Evolutionary conservation across 1,284 basidiomycete genomes (phyloP), one percentile per base, ranked within the genome.

Genomic region (Trametes sp.): DNA sequence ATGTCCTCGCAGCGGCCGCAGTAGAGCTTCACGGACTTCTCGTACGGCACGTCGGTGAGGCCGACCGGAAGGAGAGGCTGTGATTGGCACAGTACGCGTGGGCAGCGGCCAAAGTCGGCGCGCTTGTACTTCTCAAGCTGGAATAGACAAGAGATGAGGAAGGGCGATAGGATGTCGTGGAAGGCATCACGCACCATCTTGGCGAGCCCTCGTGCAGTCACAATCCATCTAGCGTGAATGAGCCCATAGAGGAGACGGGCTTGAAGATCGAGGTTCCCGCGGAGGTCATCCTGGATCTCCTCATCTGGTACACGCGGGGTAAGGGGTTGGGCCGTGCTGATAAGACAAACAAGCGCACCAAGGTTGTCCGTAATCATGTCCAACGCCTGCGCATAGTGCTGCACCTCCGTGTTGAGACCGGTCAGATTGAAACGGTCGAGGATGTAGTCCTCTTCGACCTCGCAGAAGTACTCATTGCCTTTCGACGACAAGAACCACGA

Each of bases 401-500:
- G 88, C 8, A 98, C 95, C 77, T 99, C 97, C 68, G 93, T 93
- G 79, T 98, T 98, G 64, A 98, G 84, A 2, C 98, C 97, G 0
- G 97, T 99, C 59, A 99, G 84, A 78, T 98, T 99, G 87, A 99
- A 98, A 50, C 97, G 87, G 80, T 99, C 97, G 54, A 98, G 85
- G 72, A 99, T 98, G 78, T 98, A 99, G 79, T 98, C 97, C 74
- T 98, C 96, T 75, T 99, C 98, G 68, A 99, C 95, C 81, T 99
- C 96, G 78, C 96, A 98, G 77, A 98, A 99, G 83, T 99, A 99
- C 80, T 99, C 97, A 79, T 94, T 93, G 56, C 92, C 92, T 75
- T 94, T 96, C n/a, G 95, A 97, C 8, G 95, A 95, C 29, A 99
- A 84, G 77, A 98, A 99, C 97, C 97, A 98, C 7, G 95, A 95